phyloP scores from a whole-genome alignment of 192 early-diverging fungal genomes.

The Podila horticola region DNA sequence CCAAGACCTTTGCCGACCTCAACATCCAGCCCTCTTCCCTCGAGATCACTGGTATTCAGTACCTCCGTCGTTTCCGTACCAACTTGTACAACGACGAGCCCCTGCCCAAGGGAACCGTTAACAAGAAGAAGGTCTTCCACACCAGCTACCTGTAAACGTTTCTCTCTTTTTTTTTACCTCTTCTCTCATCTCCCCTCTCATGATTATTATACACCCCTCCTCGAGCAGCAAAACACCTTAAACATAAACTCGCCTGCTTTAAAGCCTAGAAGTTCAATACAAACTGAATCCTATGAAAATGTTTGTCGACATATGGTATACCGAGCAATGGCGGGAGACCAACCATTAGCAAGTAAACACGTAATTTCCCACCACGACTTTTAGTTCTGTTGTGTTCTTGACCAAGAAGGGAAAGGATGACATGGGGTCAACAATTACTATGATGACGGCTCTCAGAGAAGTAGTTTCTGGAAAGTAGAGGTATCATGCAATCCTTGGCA shows the following conservation, averaged over 20 bases:
- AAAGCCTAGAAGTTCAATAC: too few relatives aligned
- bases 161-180: neutral
- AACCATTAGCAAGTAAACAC: neutral
- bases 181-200: constrained; percentile 10
- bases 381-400: neutral
- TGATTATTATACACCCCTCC: neutral
- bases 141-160: constrained; percentile 50
- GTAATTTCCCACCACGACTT: neutral
- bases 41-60: constrained; percentile 85
- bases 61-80: constrained; percentile 84
- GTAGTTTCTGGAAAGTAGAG: neutral
- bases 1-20: constrained; percentile 88
- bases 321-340: too few relatives aligned
- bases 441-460: neutral
- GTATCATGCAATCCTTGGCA: neutral
- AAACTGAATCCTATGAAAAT: too few relatives aligned
- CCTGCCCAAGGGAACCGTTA: constrained; percentile 59
- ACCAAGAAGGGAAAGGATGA: neutral
- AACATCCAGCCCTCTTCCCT: constrained; percentile 83
- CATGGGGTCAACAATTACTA: neutral
- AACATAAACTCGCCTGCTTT: constrained; percentile 2
- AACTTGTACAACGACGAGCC: constrained; percentile 68
- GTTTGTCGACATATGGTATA: too few relatives aligned
- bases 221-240: neutral
- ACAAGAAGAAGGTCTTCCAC: constrained; percentile 58